phyloP scores from a whole-genome alignment of 352 stramenopile species.

The Globisporangium apiculatum region DNA sequence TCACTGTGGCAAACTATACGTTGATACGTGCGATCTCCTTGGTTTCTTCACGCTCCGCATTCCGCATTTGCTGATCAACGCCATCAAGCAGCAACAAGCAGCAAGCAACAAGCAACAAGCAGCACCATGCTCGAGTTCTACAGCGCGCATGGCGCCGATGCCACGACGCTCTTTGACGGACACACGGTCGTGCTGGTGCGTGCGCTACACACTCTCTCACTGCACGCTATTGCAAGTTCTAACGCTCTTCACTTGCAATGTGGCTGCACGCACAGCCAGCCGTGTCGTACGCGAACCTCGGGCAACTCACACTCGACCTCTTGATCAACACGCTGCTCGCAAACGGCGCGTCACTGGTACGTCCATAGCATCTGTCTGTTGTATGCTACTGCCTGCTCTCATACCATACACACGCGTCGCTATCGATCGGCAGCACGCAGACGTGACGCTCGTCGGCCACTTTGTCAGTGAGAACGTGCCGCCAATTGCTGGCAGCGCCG shows the following conservation, averaged over 20 bases:
- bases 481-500: conserved; percentile 49
- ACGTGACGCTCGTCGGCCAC: conserved; percentile 42
- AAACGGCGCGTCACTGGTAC: conserved; percentile 36
- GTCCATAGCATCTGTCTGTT: conserved; percentile 2
- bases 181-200: conserved; percentile 56
- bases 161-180: conserved; percentile 29
- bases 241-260: neutral
- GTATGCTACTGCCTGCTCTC: neutral
- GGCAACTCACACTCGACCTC: conserved; percentile 72
- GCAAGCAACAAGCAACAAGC: neutral
- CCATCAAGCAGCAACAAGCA: no score
- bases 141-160: neutral
- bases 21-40: no score
- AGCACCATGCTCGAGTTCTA: conserved; percentile 11
- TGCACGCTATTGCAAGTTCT: neutral
- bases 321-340: conserved; percentile 68
- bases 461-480: conserved; percentile 54
- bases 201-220: neutral
- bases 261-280: conserved; percentile 37
- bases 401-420: neutral
- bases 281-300: conserved; percentile 77
- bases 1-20: no score
- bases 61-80: no score
- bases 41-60: no score
- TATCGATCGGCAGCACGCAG: conserved; percentile 18